Base-by-base conservation (phyloP, 1,139 yeast species). In the Saccharomyces hybrid region DNA sequence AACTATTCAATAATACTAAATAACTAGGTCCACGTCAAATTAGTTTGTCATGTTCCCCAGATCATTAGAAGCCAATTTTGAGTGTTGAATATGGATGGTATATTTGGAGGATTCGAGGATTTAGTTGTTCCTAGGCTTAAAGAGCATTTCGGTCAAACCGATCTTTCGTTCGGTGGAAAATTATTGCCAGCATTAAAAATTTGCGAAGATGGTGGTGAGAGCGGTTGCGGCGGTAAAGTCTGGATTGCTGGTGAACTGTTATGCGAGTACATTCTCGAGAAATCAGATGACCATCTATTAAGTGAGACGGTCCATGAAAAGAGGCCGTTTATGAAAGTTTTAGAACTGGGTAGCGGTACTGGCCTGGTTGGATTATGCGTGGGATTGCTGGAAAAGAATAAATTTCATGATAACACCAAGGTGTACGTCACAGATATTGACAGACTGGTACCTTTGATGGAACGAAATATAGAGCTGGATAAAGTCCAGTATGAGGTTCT, bases 181-280 rank as follows among this genome's bases (percentile, higher is more conserved):
- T 61, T 78, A 16, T 52, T 60, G 0, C 67, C 65, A 4, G 74
- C 76, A 0, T 66, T 80, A 28, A 66, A 70, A 57, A 75, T 80
- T 31, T 71, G 70, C 55, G 81, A 78, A 58, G 84, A 80, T 61
- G 83, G 83, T 46, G 84, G 84, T 3, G 79, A 76, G 1, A 65
- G 75, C 8, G 84, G 84, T 1, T 80, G 84, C 63, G 84, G 84
- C n/a, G 84, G 84, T 4, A 78, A 78, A 56, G 70, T 80, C 4
- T 80, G 84, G 84, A 74, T 81, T 1, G 83, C 84, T 6, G 84
- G 84, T 5, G 81, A 79, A 55, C 67, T 79, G 34, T 64, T 80
- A 14, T 73, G 82, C 6, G 70, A 77, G 47, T 80, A 78, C 56
- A 58, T 78, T 54, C 53, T 70, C 3, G 71, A 70, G 47, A 58